These are phyloP conservation scores for Paxillus ammoniavirescens DNA, from an alignment of 768 basidiomycete species.

Conservation along the genomic window DNA sequence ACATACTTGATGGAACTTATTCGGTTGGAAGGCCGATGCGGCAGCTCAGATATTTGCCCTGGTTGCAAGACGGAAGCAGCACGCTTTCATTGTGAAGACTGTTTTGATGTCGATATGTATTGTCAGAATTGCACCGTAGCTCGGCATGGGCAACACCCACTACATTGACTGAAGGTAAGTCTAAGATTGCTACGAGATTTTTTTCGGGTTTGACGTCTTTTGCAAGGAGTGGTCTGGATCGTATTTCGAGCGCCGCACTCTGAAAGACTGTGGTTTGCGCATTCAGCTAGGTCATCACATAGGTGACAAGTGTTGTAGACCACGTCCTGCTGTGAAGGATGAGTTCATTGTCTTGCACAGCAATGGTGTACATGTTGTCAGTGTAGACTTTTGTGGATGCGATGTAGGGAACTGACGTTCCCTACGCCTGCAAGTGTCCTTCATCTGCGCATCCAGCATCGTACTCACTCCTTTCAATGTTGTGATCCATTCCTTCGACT, in stretches of 20 bases:
- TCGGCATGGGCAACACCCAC: conserved; percentile 7
- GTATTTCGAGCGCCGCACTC: conserved; percentile 7
- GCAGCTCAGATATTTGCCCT: neutral
- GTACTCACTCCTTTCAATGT: too few species aligned
- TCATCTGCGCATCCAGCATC: too few species aligned
- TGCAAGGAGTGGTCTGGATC: conserved; percentile 17
- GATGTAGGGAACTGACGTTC: too few species aligned
- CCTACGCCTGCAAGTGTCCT: too few species aligned
- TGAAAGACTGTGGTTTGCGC: conserved; percentile 15
- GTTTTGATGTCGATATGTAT: conserved; percentile 4
- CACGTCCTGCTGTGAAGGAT: neutral
- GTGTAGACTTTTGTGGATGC: conserved; percentile 21
- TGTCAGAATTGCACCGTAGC: conserved; percentile 3
- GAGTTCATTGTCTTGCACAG: conserved; percentile 15
- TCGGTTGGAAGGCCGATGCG: neutral
- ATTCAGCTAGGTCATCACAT: conserved; percentile 21
- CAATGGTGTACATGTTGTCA: conserved; percentile 9
- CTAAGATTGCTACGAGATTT: neutral
- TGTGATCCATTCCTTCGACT: too few species aligned
- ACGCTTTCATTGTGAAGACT: conserved; percentile 6
- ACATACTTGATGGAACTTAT: conserved; percentile 3
- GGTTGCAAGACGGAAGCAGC: neutral
- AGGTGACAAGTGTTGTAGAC: conserved; percentile 4
- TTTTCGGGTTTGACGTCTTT: neutral
- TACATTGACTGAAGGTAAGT: conserved; percentile 16